These are phyloP conservation scores for Hymenochaete sp. DNA, from an alignment of 1,284 basidiomycete species.

Conservation along the genomic window DNA sequence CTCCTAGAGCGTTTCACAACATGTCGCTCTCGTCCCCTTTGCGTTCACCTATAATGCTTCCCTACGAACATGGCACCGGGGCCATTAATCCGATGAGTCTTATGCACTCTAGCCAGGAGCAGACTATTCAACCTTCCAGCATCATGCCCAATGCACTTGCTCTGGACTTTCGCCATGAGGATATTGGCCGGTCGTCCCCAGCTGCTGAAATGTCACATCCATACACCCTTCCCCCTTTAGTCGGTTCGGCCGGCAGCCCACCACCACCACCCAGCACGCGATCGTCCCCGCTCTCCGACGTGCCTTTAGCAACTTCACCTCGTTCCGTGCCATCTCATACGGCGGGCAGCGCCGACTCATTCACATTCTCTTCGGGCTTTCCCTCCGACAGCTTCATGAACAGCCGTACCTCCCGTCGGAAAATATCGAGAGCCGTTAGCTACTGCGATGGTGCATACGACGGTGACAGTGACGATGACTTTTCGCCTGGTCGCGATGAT, in stretches of 20 bases:
- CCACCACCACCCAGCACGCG: slow-evolving; percentile 6
- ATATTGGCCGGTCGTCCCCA: background rate
- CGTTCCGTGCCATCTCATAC: slow-evolving; percentile 1
- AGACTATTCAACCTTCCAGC: slow-evolving; percentile 2
- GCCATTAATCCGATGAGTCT: slow-evolving; percentile 6
- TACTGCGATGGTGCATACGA: slow-evolving; percentile 13
- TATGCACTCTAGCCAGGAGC: background rate
- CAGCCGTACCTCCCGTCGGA: slow-evolving; percentile 6
- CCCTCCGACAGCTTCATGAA: slow-evolving; percentile 10
- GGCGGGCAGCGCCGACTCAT: background rate
- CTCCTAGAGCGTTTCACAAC: slow-evolving; percentile 3
- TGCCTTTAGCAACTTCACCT: slow-evolving; percentile 1
- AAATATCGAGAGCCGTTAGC: slow-evolving; percentile 6
- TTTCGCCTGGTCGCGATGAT: slow-evolving; percentile 1
- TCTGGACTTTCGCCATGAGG: slow-evolving; percentile 4
- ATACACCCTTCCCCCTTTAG: background rate
- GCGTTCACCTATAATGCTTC: slow-evolving; percentile 9
- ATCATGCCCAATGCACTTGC: slow-evolving; percentile 13
- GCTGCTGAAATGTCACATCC: background rate
- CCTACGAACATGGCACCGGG: slow-evolving; percentile 6
- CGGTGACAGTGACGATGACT: slow-evolving; percentile 16
- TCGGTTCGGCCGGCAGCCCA: slow-evolving; percentile 1
- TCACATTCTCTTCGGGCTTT: slow-evolving; percentile 3
- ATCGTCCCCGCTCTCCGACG: slow-evolving; percentile 6
- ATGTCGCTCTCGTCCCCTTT: slow-evolving; percentile 4